Conservation (phyloP, 257 asterid species). For the Penstemon newberryi region DNA sequence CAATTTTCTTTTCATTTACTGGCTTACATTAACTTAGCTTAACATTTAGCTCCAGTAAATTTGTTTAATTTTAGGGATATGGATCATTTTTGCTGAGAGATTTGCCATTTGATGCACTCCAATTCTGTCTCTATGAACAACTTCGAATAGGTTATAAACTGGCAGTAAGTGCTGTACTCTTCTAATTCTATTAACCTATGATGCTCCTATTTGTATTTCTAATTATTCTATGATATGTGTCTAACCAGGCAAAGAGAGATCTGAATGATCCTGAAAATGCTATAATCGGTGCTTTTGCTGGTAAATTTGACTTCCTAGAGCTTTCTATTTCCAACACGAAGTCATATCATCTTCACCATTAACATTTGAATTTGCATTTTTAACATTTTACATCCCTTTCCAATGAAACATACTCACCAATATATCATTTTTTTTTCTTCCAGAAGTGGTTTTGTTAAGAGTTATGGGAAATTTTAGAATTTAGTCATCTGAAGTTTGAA, state of each 20-base stretch:
- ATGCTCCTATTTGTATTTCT: neutral
- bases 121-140: slow-evolving; percentile 89
- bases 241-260: slow-evolving; percentile 84
- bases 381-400: neutral
- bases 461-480: neutral
- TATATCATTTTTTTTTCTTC: neutral
- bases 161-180: slow-evolving; percentile 61
- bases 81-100: slow-evolving; percentile 81
- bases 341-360: neutral
- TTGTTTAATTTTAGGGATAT: slow-evolving; percentile 60
- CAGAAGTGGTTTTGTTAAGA: neutral
- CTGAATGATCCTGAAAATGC: slow-evolving; percentile 92
- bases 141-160: slow-evolving; percentile 86
- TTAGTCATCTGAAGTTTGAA: too few species aligned
- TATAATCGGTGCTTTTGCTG: slow-evolving; percentile 90
- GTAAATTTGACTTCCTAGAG: slow-evolving; percentile 42
- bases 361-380: neutral
- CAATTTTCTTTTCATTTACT: neutral
- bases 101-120: slow-evolving; percentile 81
- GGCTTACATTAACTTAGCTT: slow-evolving; percentile 16
- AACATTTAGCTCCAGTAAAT: neutral
- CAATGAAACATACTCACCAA: neutral
- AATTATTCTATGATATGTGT: slow-evolving; percentile 4
- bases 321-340: slow-evolving; percentile 13
- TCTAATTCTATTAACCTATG: neutral